Evolutionary conservation across 129 eudicot genomes (phyloP).

Genomic region (Lonicera japonica): DNA sequence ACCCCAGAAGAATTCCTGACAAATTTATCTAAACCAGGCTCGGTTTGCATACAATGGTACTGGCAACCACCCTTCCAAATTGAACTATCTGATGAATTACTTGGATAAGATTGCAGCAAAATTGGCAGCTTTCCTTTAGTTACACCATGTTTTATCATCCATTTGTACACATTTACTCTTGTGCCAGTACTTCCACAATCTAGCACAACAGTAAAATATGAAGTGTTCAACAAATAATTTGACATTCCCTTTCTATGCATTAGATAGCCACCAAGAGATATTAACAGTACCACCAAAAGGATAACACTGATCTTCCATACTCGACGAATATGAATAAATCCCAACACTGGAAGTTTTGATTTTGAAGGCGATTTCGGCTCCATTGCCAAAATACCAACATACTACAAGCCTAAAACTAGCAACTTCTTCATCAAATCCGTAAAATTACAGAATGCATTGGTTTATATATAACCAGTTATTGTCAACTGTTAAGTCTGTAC

Average conservation of each 20-base stretch:
- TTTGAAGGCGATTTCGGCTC: constrained; percentile 74
- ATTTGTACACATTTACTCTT: constrained; percentile 73
- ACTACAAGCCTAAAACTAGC: no score
- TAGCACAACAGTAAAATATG: constrained; percentile 69
- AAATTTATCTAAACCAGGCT: constrained; percentile 85
- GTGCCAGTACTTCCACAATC: constrained; percentile 97
- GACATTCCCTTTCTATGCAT: constrained; percentile 1
- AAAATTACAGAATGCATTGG: no score
- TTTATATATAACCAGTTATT: no score
- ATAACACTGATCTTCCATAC: constrained; percentile 21
- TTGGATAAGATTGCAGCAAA: constrained; percentile 63
- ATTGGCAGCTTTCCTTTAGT: constrained; percentile 34
- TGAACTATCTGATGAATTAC: constrained; percentile 21
- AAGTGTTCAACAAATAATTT: constrained; percentile 11
- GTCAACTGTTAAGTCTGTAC: no score
- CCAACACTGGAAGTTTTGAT: constrained; percentile 36
- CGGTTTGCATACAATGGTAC: constrained; percentile 90
- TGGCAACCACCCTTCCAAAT: constrained; percentile 43
- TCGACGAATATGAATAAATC: constrained; percentile 25
- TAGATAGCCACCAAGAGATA: constrained; percentile 20
- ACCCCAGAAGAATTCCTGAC: constrained; percentile 63
- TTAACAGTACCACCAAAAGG: constrained; percentile 25
- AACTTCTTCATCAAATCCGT: no score
- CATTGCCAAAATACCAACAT: constrained; percentile 26
- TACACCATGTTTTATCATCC: constrained; percentile 25